Base-by-base conservation (phyloP, 352 stramenopile species). In the Phytophthora capsici region DNA sequence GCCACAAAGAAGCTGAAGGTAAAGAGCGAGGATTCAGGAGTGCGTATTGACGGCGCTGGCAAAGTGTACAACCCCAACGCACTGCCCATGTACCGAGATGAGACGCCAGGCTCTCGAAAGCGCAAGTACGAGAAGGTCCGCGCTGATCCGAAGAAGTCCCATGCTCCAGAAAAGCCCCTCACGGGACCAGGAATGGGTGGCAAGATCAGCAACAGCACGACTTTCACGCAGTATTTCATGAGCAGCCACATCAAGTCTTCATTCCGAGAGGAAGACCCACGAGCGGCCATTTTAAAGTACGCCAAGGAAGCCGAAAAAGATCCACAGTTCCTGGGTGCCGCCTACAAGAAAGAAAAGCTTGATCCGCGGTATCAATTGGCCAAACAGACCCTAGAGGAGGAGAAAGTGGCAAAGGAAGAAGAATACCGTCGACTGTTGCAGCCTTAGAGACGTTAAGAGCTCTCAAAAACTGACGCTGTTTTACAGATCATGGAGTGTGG, bases 171-270 rank as follows among this genome's bases (percentile, higher is more conserved):
- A 36, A 91, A 84, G 38, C 88, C 88, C 9, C 75, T 93, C 17
- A 90, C 84, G 8, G 86, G 88, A 0, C 84, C 85, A 19, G 86
- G 86, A 14, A 84, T 93, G 75, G 86, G 86, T 45, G 88, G 88
- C 25, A 84, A 84, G 57, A 91, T 93, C 52, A 89, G 84, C 30
- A 86, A 86, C 48, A 88, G 73, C 54, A 88, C 87, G n/a, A 89
- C 82, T 19, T 91, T 95, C 59, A 95, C 87, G 63, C 87, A 95
- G 57, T 93, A 90, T 57, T 95, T 94, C 30, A 95, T 95, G 87
- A 91, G 82, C 60, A 90, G 75, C 62, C 87, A 95, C 40, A 89
- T 95, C 71, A 93, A 92, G 69, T 84, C 72, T 19, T 92, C 84
- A 25, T 93, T 95, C 68, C 85, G 88, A 25, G 86, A 93, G 49